phyloP scores from a whole-genome alignment of 129 eudicot species.

The Escallonia herrerae region DNA sequence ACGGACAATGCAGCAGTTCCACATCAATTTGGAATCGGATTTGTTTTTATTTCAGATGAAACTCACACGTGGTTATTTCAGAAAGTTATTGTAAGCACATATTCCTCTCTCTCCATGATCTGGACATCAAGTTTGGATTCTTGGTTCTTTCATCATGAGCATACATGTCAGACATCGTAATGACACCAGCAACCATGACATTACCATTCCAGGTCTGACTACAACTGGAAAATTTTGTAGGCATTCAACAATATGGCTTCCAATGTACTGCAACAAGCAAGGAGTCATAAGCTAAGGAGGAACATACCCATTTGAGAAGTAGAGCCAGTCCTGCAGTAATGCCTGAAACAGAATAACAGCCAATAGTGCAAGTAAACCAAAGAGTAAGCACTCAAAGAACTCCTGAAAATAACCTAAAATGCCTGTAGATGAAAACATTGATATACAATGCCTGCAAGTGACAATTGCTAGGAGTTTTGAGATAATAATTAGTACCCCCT shows the following conservation, averaged over 20 bases:
- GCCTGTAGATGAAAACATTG: slow-evolving; percentile 5
- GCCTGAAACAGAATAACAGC: slow-evolving; percentile 37
- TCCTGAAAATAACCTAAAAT: neutral
- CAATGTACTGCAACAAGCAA: neutral
- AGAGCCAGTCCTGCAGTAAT: slow-evolving; percentile 85
- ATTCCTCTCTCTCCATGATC: too few relatives aligned
- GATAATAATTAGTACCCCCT: slow-evolving; percentile 54
- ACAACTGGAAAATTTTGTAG: neutral
- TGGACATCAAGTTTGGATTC: too few relatives aligned
- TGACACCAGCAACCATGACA: too few relatives aligned
- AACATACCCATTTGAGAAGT: slow-evolving; percentile 51
- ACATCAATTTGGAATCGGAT: too few relatives aligned
- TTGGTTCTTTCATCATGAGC: too few relatives aligned
- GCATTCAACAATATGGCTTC: neutral
- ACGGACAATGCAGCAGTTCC: too few relatives aligned
- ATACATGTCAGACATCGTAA: too few relatives aligned
- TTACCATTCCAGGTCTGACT: too few relatives aligned
- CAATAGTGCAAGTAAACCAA: neutral
- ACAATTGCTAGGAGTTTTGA: slow-evolving; percentile 17
- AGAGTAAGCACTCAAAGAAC: slow-evolving; percentile 1
- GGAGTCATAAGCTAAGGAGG: neutral
- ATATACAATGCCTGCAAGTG: slow-evolving; percentile 7
- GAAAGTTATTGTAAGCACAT: too few relatives aligned
- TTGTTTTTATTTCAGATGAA: too few relatives aligned
- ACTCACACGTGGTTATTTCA: too few relatives aligned